Conservation (phyloP, 352 stramenopile species). For the Phytophthora cactorum region DNA sequence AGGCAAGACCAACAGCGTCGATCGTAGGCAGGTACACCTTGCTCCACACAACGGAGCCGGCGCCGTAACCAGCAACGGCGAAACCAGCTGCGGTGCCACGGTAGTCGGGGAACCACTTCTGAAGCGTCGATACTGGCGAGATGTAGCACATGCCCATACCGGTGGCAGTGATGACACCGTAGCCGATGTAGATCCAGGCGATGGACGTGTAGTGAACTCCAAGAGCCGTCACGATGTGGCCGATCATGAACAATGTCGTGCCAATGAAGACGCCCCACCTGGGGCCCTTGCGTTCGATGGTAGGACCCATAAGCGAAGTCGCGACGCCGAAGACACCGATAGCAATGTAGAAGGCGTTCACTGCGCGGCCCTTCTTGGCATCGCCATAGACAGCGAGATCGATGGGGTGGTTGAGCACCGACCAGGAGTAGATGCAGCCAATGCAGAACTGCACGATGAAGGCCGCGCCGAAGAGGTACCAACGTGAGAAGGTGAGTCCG, state of each 20-base stretch:
- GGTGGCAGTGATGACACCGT: conserved; percentile 69
- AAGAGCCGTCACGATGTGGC: conserved; percentile 62
- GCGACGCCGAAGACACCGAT: conserved; percentile 64
- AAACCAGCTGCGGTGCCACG: conserved; percentile 71
- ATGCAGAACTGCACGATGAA: conserved; percentile 78
- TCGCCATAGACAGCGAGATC: conserved; percentile 60
- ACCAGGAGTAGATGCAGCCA: conserved; percentile 77
- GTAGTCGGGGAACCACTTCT: conserved; percentile 84
- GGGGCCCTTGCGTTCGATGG: conserved; percentile 66
- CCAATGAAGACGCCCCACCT: conserved; percentile 50
- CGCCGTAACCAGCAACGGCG: conserved; percentile 65
- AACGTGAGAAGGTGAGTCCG: conserved; percentile 43
- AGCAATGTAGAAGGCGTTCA: conserved; percentile 77
- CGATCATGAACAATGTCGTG: conserved; percentile 52
- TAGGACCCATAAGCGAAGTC: conserved; percentile 59
- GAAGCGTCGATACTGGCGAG: conserved; percentile 56
- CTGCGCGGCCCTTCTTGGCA: conserved; percentile 49
- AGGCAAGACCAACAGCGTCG: conserved; percentile 51
- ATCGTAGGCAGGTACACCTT: conserved; percentile 66
- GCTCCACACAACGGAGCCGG: conserved; percentile 65
- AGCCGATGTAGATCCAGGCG: conserved; percentile 65
- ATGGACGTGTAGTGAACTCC: conserved; percentile 61
- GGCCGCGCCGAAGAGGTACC: conserved; percentile 68
- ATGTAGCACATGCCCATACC: conserved; percentile 76
- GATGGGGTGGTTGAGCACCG: conserved; percentile 72